These are phyloP conservation scores for Ceratobasidium sp. DNA, from an alignment of 1,284 basidiomycete species.

Conservation along the genomic window DNA sequence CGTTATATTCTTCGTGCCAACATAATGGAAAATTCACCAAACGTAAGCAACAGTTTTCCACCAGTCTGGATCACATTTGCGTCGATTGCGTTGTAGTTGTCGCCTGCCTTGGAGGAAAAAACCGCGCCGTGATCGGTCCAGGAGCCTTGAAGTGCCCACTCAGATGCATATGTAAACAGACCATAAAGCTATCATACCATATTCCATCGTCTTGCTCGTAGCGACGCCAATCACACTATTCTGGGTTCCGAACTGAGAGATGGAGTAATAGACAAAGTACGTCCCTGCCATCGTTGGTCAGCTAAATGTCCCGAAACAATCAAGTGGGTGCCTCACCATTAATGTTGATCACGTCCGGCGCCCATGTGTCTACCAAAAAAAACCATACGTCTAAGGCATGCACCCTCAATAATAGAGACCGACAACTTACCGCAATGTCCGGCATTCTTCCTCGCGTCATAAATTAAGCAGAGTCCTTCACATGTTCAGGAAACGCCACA, in stretches of 20 bases:
- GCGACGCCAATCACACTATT: conserved; percentile 58
- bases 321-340: conserved; percentile 36
- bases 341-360: conserved; percentile 45
- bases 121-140: conserved; percentile 58
- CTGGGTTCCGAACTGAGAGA: conserved; percentile 56
- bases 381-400: neutral
- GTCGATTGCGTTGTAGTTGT: conserved; percentile 56
- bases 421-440: conserved; percentile 44
- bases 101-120: conserved; percentile 53
- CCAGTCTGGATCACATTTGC: conserved; percentile 44
- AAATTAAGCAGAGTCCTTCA: neutral
- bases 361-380: conserved; percentile 43
- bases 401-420: neutral
- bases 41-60: conserved; percentile 37
- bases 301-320: neutral
- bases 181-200: conserved; percentile 48
- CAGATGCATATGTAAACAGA: neutral
- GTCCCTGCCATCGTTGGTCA: conserved; percentile 11
- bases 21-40: conserved; percentile 21
- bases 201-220: conserved; percentile 55
- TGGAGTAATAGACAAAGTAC: conserved; percentile 56
- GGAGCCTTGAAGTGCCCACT: conserved; percentile 40
- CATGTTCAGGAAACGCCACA: neutral
- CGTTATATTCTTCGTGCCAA: neutral
- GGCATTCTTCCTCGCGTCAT: conserved; percentile 26